A percentile compares a stretch with the other conserved stretches of the same genome.
These are phyloP conservation scores for Digitaria exilis DNA, from an alignment of 202 grass and related monocot species.

Conservation along the genomic window DNA sequence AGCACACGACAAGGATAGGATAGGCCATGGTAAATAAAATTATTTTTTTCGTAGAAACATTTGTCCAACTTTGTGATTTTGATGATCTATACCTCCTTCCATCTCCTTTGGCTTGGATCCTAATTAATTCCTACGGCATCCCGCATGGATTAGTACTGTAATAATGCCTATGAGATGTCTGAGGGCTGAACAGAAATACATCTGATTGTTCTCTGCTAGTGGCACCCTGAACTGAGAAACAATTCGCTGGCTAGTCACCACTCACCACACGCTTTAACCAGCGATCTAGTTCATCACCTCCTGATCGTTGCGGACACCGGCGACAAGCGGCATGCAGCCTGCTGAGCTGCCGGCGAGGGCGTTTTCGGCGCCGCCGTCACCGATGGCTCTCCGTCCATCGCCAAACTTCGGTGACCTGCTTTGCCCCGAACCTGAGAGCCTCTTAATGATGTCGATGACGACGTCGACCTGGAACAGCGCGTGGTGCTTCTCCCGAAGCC, in stretches of 20 bases:
- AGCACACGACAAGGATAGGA: too few relatives aligned
- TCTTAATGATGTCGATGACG: constrained; percentile 67
- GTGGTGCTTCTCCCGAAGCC: constrained; percentile 57
- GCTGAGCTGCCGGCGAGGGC: not conserved
- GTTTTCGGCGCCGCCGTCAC: not conserved
- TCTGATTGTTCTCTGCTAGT: too few relatives aligned
- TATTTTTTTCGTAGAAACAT: too few relatives aligned
- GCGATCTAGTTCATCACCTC: constrained; percentile 7
- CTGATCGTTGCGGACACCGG: not conserved
- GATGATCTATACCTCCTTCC: too few relatives aligned
- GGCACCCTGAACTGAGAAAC: too few relatives aligned
- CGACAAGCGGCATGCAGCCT: not conserved
- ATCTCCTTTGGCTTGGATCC: too few relatives aligned
- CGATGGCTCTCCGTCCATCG: not conserved
- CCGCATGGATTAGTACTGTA: too few relatives aligned
- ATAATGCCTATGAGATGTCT: too few relatives aligned
- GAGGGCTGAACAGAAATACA: too few relatives aligned
- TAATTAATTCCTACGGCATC: too few relatives aligned
- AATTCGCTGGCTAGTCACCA: not conserved
- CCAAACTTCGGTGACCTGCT: constrained; percentile 29
- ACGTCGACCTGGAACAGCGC: constrained; percentile 68
- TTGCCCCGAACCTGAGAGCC: constrained; percentile 42
- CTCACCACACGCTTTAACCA: not conserved
- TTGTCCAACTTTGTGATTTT: too few relatives aligned
- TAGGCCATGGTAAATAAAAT: too few relatives aligned